Conservation (phyloP, 2,329 filamentous ascomycete species). For the Xylaria sp. region DNA sequence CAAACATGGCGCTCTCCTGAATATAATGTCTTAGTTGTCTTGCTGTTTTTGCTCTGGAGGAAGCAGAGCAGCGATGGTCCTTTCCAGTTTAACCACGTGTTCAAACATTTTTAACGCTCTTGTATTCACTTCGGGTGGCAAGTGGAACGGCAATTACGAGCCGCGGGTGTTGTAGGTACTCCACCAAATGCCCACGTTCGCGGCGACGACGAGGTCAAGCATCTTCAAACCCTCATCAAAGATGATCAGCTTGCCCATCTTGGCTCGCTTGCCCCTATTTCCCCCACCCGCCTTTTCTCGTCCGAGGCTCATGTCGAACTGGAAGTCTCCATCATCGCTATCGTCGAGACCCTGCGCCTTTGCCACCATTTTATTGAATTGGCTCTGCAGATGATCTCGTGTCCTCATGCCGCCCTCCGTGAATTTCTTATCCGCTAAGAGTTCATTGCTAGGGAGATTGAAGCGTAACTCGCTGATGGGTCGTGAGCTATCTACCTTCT, state of each 20-base stretch:
- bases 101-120: background rate
- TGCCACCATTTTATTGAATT: slow-evolving; percentile 37
- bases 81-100: background rate
- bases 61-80: background rate
- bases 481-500: slow-evolving; percentile 34
- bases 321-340: slow-evolving; percentile 45
- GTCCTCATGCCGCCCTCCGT: slow-evolving; percentile 44
- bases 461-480: slow-evolving; percentile 85
- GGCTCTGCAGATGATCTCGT: slow-evolving; percentile 48
- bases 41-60: background rate
- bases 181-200: slow-evolving; percentile 95
- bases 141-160: background rate
- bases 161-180: slow-evolving; percentile 58
- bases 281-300: slow-evolving; percentile 86
- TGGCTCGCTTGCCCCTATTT: slow-evolving; percentile 82
- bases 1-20: slow-evolving; percentile 62
- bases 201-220: slow-evolving; percentile 89
- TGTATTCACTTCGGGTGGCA: background rate
- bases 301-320: slow-evolving; percentile 76
- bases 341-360: slow-evolving; percentile 44
- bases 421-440: slow-evolving; percentile 48
- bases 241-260: slow-evolving; percentile 91
- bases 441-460: slow-evolving; percentile 72
- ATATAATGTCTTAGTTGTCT: background rate
- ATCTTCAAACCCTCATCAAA: slow-evolving; percentile 92